Evolutionary conservation across 208 protist species (phyloP), one percentile per base, ranked within the genome.

Genomic region (Herpetomonas tarakana): DNA sequence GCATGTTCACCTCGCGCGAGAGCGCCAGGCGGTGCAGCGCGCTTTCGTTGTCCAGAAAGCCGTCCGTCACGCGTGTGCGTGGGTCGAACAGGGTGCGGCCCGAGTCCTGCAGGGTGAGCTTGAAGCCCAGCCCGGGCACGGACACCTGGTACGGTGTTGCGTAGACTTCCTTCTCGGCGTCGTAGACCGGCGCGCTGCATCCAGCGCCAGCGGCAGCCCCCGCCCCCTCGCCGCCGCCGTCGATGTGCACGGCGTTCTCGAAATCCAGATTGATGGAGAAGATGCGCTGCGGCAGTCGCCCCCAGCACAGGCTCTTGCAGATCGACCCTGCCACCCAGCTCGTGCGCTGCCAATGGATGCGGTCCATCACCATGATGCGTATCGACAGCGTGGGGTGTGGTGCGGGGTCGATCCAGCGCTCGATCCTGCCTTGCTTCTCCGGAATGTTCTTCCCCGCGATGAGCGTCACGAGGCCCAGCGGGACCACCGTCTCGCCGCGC

Each of bases 271-370:
- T 82, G 25, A 93, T 75, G 35, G 78, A 84, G 65, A 84, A 91
- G 38, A 93, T 88, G 39, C 71, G 71, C 57, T 88, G 76, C 6
- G 87, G 87, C 11, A 93, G 53, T 2, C 81, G 60, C 2, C 87
- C 87, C 81, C 83, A 93, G 58, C 83, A 91, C 19, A 86, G 63
- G 53, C 81, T 90, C 45, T 45, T 71, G 70, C 83, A 91, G 61
- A 91, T 83, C 46, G 72, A 84, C 3, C 76, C 67, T 1, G 74
- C 83, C 58, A 89, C 62, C 84, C 87, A 93, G 25, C 62, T 77
- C 16, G 83, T 93, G 58, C 83, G 87, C 62, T 91, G 87, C 84
- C 87, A 93, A 65, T 90, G 79, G 54, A 91, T 80, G 56, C 87
- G 83, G 58, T 93, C 87, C 56, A 89, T 63, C 19, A 91, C 83